Percentiles rank a stretch among this genome's conserved stretches.
Evolutionary conservation across 73 alveolate species (phyloP).

Genomic region (Urostyla sp.): DNA sequence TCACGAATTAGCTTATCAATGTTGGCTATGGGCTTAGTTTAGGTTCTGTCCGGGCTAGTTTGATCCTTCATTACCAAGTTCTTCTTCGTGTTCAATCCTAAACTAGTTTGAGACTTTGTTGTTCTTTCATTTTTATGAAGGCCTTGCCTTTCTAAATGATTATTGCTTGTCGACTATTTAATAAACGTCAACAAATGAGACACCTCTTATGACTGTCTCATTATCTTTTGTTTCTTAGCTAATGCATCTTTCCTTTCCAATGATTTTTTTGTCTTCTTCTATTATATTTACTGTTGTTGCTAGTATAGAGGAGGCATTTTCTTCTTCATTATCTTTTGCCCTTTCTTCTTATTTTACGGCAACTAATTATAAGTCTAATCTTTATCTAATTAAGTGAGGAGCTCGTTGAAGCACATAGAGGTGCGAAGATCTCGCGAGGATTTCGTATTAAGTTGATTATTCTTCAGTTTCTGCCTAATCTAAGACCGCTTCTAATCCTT

Average conservation of each 20-base stretch:
- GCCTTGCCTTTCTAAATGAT: too few relatives aligned
- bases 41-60: constrained; percentile 41
- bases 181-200: too few relatives aligned
- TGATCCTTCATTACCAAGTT: constrained; percentile 12
- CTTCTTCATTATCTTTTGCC: too few relatives aligned
- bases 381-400: constrained; percentile 34
- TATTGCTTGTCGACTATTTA: too few relatives aligned
- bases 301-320: too few relatives aligned
- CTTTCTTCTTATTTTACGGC: too few relatives aligned
- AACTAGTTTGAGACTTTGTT: too few relatives aligned
- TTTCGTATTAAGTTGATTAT: constrained; percentile 20
- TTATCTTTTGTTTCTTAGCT: background rate
- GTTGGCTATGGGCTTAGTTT: background rate
- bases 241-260: background rate
- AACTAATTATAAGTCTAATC: too few relatives aligned
- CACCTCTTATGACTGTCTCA: too few relatives aligned
- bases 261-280: background rate
- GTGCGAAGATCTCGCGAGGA: constrained; percentile 35
- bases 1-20: constrained; percentile 35
- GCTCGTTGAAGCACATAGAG: constrained; percentile 40
- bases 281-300: too few relatives aligned
- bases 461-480: background rate
- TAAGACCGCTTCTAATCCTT: background rate
- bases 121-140: too few relatives aligned
- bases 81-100: background rate